Conservation (phyloP, 495 filamentous ascomycete species). For the Penicillium maclennaniae region DNA sequence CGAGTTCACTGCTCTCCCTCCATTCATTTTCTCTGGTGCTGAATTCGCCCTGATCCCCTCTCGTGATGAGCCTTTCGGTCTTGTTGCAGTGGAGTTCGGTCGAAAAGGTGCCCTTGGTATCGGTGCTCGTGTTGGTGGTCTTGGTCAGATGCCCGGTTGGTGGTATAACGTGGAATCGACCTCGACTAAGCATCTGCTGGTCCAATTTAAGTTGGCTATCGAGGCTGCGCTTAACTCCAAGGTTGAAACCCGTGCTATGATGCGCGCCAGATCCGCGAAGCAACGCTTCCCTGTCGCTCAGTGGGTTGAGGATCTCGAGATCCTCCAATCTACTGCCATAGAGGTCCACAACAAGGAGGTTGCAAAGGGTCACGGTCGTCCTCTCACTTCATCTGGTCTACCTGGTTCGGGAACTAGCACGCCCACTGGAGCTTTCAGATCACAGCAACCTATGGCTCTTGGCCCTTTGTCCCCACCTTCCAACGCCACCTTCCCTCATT, state of each 20-base stretch:
- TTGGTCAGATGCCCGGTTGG: conserved; percentile 77
- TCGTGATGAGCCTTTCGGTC: conserved; percentile 73
- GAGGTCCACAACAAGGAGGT: conserved; percentile 39
- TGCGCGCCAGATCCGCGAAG: conserved; percentile 70
- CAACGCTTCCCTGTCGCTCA: conserved; percentile 73
- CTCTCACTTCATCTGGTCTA: conserved; percentile 31
- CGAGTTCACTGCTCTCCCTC: conserved; percentile 71
- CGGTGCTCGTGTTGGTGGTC: conserved; percentile 59
- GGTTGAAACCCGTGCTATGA: conserved; percentile 53
- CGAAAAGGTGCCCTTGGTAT: conserved; percentile 74
- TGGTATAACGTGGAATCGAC: conserved; percentile 68
- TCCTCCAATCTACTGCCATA: conserved; percentile 55
- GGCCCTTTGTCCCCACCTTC: conserved; percentile 41
- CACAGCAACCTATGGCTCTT: conserved; percentile 17
- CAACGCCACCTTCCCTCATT: conserved; percentile 28
- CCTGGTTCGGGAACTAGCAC: conserved; percentile 16
- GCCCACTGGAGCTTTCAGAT: conserved; percentile 26
- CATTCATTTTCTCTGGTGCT: conserved; percentile 74
- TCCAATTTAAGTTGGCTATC: conserved; percentile 71
- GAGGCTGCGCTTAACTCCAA: conserved; percentile 62
- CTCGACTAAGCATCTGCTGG: conserved; percentile 63
- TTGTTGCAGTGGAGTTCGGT: conserved; percentile 77
- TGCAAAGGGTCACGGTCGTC: conserved; percentile 31
- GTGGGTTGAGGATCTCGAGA: conserved; percentile 62
- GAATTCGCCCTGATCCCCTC: conserved; percentile 78